Evolutionary conservation across 768 basidiomycete genomes (phyloP), one percentile per base, ranked within the genome.

Genomic region (Hypholoma sublateritium): DNA sequence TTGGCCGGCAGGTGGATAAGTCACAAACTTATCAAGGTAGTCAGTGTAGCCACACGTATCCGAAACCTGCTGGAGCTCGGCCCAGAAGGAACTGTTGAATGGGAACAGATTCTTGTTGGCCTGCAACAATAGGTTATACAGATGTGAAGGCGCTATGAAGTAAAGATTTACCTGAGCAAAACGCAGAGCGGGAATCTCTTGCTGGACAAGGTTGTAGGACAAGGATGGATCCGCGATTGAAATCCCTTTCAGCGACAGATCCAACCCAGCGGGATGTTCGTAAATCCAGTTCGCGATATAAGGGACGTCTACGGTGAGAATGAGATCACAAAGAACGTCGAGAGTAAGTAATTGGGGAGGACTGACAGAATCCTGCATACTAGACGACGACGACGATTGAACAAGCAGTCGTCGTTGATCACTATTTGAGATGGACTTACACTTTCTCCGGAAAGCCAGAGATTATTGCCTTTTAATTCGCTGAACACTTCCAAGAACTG

Each of bases 221-320:
- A 69, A 76, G 59, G 81, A 70, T 1, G 69, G 70, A 52, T 89
- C 86, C 16, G 78, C 77, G 14, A 89, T 80, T 80, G 82, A 88
- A 39, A 87, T 81, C 0, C 87, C 88, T 62, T 83, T 82, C 39
- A 89, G 70, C 25, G 67, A 64, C 5, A 77, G 62, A 36, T 79
- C 75, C 12, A 89, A 71, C 34, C 84, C 84, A 1, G 22, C 12
- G 9, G 84, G 81, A 53, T 88, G 77, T 55, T 84, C 82, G 57
- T 85, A 89, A 41, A 89, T 84, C 68, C 78, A 86, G 66, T 88
- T 85, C 12, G 88, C 88, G 55, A 86, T 85, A 65, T 89, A 87
- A 0, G 77, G 73, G 19, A 76, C 72, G 59, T 73, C 72, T 74
- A 39, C 3, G 32, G 28, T 32, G 5, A 7, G 5, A 3, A 32